phyloP scores from a whole-genome alignment of 257 asterid species.

The Orobanche coerulescens region DNA sequence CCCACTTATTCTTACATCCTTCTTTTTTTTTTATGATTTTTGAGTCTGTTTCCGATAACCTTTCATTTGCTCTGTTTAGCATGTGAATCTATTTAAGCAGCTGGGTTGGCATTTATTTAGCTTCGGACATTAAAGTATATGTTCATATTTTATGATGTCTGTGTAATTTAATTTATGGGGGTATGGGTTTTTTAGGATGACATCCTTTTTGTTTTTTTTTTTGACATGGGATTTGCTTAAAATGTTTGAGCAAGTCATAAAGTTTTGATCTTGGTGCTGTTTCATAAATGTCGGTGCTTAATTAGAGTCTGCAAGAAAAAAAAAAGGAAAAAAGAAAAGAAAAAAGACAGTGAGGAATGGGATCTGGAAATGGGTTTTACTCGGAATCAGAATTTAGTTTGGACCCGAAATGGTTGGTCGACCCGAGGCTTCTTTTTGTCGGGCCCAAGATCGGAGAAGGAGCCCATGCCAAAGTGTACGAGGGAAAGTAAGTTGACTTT shows the following conservation, averaged over 20 bases:
- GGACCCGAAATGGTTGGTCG: slow-evolving; percentile 74
- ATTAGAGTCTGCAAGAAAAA: slow-evolving; percentile 15
- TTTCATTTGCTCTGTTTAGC: slow-evolving; percentile 22
- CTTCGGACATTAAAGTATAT: background rate
- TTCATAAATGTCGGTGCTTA: slow-evolving; percentile 26
- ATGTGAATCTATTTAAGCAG: background rate
- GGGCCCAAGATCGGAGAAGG: slow-evolving; percentile 96
- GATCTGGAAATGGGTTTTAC: slow-evolving; percentile 62
- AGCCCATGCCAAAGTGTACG: slow-evolving; percentile 87
- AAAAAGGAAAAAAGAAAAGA: slow-evolving; percentile 18
- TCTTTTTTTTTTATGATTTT: background rate
- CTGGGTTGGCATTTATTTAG: slow-evolving; percentile 21
- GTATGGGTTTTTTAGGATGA: background rate
- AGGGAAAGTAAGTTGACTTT: slow-evolving; percentile 73
- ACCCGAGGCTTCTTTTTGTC: slow-evolving; percentile 78
- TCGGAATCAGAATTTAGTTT: slow-evolving; percentile 48
- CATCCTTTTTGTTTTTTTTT: background rate
- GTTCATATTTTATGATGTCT: background rate
- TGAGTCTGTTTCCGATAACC: slow-evolving; percentile 1
- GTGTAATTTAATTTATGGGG: slow-evolving; percentile 5
- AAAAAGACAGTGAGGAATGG: slow-evolving; percentile 38
- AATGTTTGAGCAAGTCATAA: slow-evolving; percentile 20
- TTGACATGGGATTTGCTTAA: slow-evolving; percentile 27
- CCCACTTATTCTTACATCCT: slow-evolving; percentile 13
- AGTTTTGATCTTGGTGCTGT: slow-evolving; percentile 30